Evolutionary conservation across 495 filamentous ascomycete species (phyloP).

Genomic region (Glutinoglossum americanum): DNA sequence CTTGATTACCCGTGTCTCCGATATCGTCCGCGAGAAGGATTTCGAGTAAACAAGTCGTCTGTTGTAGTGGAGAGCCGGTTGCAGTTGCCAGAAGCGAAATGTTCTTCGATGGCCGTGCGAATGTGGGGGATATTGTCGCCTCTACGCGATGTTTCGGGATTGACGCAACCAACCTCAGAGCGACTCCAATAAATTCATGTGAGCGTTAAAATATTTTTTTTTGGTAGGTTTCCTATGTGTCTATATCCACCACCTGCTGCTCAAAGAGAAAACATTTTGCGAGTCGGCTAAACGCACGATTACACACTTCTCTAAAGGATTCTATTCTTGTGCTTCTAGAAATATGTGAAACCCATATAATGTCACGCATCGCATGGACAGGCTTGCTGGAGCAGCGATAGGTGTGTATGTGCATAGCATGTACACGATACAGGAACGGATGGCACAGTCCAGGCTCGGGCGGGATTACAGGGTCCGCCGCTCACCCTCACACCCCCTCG

Average conservation of each 20-base stretch:
- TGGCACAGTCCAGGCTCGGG: background rate
- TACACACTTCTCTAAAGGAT: too few relatives aligned
- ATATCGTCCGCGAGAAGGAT: background rate
- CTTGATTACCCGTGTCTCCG: background rate
- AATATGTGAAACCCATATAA: background rate
- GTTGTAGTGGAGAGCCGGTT: background rate
- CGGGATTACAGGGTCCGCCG: background rate
- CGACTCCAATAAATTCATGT: too few relatives aligned
- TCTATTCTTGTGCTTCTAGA: constrained; percentile 1
- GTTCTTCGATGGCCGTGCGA: background rate
- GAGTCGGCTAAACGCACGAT: too few relatives aligned
- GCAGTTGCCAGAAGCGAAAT: background rate
- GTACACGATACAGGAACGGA: background rate
- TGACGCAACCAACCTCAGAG: background rate
- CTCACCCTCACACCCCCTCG: too few relatives aligned
- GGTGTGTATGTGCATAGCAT: too few relatives aligned
- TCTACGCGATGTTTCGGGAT: background rate
- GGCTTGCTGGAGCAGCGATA: too few relatives aligned
- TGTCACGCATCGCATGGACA: background rate
- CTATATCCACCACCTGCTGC: too few relatives aligned
- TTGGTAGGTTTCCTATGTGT: too few relatives aligned
- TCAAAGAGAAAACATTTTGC: too few relatives aligned
- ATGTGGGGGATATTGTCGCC: background rate
- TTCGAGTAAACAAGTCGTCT: background rate
- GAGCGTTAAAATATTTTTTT: too few relatives aligned